phyloP scores from a whole-genome alignment of 768 basidiomycete species.

The Candolleomyces efflorescens region DNA sequence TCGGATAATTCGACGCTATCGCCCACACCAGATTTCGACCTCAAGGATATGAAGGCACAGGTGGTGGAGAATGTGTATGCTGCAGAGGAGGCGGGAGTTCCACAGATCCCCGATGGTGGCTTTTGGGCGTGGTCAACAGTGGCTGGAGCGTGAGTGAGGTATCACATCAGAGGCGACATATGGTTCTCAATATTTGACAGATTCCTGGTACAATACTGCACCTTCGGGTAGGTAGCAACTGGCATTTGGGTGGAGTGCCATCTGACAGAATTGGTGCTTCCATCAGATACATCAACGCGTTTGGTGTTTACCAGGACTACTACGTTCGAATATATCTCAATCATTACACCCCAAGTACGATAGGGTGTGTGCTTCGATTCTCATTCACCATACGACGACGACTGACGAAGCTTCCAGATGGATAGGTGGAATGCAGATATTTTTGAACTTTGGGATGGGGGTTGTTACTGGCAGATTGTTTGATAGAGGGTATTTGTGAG shows the following conservation, averaged over 20 bases:
- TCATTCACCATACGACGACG: neutral
- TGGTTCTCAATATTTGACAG: slow-evolving; percentile 11
- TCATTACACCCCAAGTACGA: slow-evolving; percentile 18
- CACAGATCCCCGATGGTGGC: neutral
- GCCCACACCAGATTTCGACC: too few species aligned
- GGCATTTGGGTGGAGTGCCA: neutral
- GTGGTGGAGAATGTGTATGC: too few species aligned
- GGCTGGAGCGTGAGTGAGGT: slow-evolving; percentile 28
- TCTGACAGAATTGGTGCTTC: neutral
- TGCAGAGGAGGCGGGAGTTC: neutral
- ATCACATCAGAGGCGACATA: neutral
- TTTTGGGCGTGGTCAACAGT: slow-evolving; percentile 22
- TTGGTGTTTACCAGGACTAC: slow-evolving; percentile 26
- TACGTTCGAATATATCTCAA: slow-evolving; percentile 23
- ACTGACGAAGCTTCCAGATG: slow-evolving; percentile 21
- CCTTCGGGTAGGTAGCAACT: slow-evolving; percentile 31
- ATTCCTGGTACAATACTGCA: slow-evolving; percentile 33
- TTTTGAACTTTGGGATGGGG: slow-evolving; percentile 42
- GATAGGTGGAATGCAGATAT: slow-evolving; percentile 51
- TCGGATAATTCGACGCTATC: too few species aligned
- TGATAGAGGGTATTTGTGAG: slow-evolving; percentile 50
- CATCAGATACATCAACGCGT: slow-evolving; percentile 21
- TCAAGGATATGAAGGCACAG: too few species aligned
- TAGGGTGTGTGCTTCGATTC: slow-evolving; percentile 15
- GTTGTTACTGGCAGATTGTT: slow-evolving; percentile 42